Evolutionary conservation across 495 filamentous ascomycete species (phyloP).

Genomic region (Penicillium turbatum): DNA sequence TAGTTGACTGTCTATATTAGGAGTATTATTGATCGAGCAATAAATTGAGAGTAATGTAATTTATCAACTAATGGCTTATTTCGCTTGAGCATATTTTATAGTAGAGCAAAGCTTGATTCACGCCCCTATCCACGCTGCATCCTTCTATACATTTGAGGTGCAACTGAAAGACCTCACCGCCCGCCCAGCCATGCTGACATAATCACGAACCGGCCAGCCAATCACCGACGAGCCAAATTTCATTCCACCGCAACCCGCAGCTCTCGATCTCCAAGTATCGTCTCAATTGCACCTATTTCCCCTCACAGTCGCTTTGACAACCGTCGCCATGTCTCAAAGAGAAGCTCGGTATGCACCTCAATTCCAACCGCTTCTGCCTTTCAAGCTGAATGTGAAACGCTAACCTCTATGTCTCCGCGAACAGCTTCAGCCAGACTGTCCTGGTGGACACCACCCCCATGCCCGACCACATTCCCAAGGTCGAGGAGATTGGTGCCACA

Average conservation of each 20-base stretch:
- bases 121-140: neutral
- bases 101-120: neutral
- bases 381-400: constrained; percentile 7
- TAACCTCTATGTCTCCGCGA: constrained; percentile 25
- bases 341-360: constrained; percentile 41
- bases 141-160: neutral
- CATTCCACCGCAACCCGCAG: constrained; percentile 30
- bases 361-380: neutral
- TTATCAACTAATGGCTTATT: neutral
- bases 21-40: neutral
- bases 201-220: constrained; percentile 18
- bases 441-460: constrained; percentile 96
- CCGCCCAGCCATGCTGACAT: constrained; percentile 11
- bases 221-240: constrained; percentile 32
- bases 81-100: neutral
- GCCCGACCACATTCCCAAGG: constrained; percentile 81
- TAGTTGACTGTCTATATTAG: neutral
- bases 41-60: neutral
- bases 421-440: constrained; percentile 87
- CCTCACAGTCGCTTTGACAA: constrained; percentile 9
- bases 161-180: neutral
- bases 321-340: constrained; percentile 47
- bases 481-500: constrained; percentile 84
- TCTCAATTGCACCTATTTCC: constrained; percentile 23
- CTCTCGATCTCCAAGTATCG: constrained; percentile 22